phyloP scores from a whole-genome alignment of 169 alveolate species.

The Nephromyces sp. region DNA sequence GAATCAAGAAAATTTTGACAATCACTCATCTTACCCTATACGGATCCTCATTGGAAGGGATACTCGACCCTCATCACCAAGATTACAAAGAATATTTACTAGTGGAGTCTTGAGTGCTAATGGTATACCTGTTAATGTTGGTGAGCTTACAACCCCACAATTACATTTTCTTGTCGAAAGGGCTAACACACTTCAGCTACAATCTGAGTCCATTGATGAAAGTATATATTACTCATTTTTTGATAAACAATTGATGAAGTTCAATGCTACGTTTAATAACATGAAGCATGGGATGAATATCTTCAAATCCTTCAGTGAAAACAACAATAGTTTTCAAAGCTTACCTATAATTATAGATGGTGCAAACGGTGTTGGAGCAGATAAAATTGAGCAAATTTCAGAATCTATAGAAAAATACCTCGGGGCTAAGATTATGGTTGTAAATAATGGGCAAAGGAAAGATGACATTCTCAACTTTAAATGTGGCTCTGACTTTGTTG shows the following conservation, averaged over 20 bases:
- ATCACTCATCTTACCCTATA: background rate
- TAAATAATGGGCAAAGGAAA: background rate
- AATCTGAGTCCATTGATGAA: background rate
- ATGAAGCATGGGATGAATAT: background rate
- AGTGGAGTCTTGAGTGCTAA: background rate
- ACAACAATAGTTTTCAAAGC: background rate
- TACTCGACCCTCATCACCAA: conserved; percentile 5
- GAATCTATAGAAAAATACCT: background rate
- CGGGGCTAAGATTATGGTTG: background rate
- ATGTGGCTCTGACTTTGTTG: conserved; percentile 80
- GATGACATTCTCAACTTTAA: conserved; percentile 45
- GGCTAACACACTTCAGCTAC: background rate
- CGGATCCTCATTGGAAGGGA: conserved; percentile 12
- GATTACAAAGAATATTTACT: background rate
- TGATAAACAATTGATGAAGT: background rate
- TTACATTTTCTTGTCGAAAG: conserved; percentile 46
- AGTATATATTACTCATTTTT: background rate
- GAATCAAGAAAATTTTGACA: background rate
- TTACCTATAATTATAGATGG: conserved; percentile 12
- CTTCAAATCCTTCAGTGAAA: background rate
- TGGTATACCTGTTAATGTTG: conserved; percentile 4
- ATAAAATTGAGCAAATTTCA: background rate
- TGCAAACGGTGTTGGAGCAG: conserved; percentile 28
- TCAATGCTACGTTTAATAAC: background rate
- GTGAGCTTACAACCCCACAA: conserved; percentile 58